Evolutionary conservation across 2,329 filamentous ascomycete genomes (phyloP), one percentile per base, ranked within the genome.

Genomic region (Arachnopeziza araneosa): DNA sequence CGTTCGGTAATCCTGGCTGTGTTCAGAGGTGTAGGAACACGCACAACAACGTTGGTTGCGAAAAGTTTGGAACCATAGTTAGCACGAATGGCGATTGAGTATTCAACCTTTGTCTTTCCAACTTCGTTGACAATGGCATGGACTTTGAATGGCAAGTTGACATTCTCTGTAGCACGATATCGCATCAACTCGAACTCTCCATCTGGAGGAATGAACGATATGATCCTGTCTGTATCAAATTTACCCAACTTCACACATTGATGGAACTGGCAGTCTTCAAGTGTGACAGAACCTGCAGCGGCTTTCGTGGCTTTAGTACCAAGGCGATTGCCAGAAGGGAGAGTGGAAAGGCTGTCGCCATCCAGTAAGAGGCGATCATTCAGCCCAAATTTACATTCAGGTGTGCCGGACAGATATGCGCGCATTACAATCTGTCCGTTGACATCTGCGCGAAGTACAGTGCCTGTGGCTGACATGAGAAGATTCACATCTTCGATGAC

Each of bases 401-500:
- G 95, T 1, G 93, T 99, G 36, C 96, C 95, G 22, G 91, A 90
- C 24, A 99, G 87, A 73, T 99, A 99, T 62, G 95, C 95, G 69
- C 95, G 91, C 95, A 99, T 99, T 70, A 99, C 85, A 70, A 99
- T 99, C 73, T 98, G 93, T 56, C 95, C 95, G 56, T 91, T 96
- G 57, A 99, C 95, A 71, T 99, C 95, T 64, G 95, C 95, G 66
- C 95, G 90, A 14, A 99, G 83, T 26, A 99, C 92, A 23, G 93
- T 93, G 30, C 95, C 95, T 0, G 92, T 95, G 6, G 95, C 95
- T n/a, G 93, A 98, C 90, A 99, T 97, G 71, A 99, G 87, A 61
- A 99, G 83, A 76, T 99, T 99, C 70, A 99, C 93, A 72, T 99
- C 95, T 76, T 99, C 95, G 71, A 99, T 99, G 21, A 99, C 95